A percentile compares a stretch with the other conserved stretches of the same genome.
Conservation (phyloP, 2,329 filamentous ascomycete genomes). For the Colletotrichum lindemuthianum region DNA sequence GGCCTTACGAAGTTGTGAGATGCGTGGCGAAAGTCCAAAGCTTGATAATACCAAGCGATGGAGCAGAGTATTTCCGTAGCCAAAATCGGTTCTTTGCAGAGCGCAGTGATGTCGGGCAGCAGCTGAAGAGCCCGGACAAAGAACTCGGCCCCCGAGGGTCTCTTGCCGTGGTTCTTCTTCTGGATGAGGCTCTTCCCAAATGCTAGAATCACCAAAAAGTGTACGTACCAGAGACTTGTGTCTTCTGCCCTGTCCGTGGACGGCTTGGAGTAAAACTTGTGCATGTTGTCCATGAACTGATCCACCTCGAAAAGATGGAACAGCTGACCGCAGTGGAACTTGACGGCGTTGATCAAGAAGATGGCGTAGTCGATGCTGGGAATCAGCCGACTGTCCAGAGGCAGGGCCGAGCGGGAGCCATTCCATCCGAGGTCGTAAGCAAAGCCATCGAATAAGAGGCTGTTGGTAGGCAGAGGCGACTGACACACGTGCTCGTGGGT, state of each 20-base stretch:
- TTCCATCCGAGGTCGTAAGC: slow-evolving; percentile 53
- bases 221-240: slow-evolving; percentile 58
- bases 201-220: slow-evolving; percentile 63
- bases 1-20: slow-evolving; percentile 55
- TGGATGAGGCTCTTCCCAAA: slow-evolving; percentile 65
- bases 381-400: slow-evolving; percentile 24
- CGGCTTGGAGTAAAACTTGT: slow-evolving; percentile 43
- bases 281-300: slow-evolving; percentile 53
- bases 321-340: slow-evolving; percentile 64
- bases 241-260: slow-evolving; percentile 26
- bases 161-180: slow-evolving; percentile 46
- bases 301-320: slow-evolving; percentile 65
- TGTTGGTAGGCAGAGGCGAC: slow-evolving; percentile 52
- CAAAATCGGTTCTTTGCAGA: slow-evolving; percentile 54
- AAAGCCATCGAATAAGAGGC: slow-evolving; percentile 60
- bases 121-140: slow-evolving; percentile 57
- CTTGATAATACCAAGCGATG: slow-evolving; percentile 62
- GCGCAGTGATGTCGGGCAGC: slow-evolving; percentile 52
- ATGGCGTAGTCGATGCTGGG: slow-evolving; percentile 58
- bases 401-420: slow-evolving; percentile 23
- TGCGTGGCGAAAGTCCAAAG: slow-evolving; percentile 56
- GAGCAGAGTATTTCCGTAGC: slow-evolving; percentile 62
- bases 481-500: slow-evolving; percentile 59
- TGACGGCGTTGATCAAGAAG: slow-evolving; percentile 65
- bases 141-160: slow-evolving; percentile 58